Percentiles rank a stretch among this genome's conserved stretches.
phyloP scores from a whole-genome alignment of 2,329 filamentous ascomycete genomes.

The Teratosphaeriaceae sp. region DNA sequence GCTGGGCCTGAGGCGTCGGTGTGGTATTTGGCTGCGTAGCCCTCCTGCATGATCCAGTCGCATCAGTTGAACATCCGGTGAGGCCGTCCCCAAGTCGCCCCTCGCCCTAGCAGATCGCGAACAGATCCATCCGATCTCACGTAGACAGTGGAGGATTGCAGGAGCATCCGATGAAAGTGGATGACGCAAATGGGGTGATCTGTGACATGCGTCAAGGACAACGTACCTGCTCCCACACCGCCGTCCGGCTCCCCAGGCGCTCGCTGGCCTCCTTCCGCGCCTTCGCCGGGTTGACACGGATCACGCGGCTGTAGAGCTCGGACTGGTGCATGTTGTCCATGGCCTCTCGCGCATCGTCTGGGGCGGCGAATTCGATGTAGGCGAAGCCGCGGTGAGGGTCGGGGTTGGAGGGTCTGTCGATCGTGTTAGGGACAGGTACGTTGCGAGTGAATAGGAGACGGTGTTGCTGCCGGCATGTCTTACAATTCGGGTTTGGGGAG shows the following conservation, averaged over 20 bases:
- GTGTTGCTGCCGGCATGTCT: conserved; percentile 2
- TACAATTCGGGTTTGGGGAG: conserved; percentile 78
- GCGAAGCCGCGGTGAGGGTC: conserved; percentile 88
- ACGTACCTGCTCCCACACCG: conserved; percentile 91
- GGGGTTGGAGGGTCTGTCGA: conserved; percentile 52
- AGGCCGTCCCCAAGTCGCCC: not conserved
- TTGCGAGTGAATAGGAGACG: not conserved
- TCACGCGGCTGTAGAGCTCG: conserved; percentile 83
- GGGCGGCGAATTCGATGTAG: conserved; percentile 88
- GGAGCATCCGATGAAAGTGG: too few relatives aligned
- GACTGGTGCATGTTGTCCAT: conserved; percentile 99
- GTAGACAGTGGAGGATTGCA: too few relatives aligned
- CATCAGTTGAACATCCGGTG: not conserved
- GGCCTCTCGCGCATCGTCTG: conserved; percentile 81
- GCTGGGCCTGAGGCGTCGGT: too few relatives aligned
- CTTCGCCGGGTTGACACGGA: conserved; percentile 90
- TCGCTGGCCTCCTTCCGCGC: conserved; percentile 82
- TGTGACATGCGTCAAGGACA: conserved; percentile 2
- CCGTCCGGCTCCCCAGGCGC: conserved; percentile 85
- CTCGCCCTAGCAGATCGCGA: too few relatives aligned
- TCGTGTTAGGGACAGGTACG: conserved; percentile 7
- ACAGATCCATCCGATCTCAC: too few relatives aligned
- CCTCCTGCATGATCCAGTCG: conserved; percentile 56
- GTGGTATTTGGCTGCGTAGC: conserved; percentile 83
- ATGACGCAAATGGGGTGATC: not conserved